Conservation (phyloP, 2,329 filamentous ascomycete genomes). For the Pestalotiopsis fici region DNA sequence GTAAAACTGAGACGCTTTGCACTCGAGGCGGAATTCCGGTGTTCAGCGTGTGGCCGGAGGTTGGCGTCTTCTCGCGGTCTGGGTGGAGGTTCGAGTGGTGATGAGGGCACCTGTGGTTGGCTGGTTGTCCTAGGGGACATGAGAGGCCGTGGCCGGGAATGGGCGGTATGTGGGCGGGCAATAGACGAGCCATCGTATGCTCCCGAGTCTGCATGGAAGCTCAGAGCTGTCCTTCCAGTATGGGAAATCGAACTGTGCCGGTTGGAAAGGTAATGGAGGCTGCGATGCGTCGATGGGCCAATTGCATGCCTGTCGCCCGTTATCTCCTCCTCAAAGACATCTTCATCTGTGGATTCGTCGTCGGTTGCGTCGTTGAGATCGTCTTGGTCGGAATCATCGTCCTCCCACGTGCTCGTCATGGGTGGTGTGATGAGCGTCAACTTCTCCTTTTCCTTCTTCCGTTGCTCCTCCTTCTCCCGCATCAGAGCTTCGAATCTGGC, state of each 20-base stretch:
- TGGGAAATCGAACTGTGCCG: constrained; percentile 39
- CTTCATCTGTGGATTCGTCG: constrained; percentile 42
- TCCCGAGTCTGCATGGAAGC: constrained; percentile 22
- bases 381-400: constrained; percentile 42
- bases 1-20: constrained; percentile 61
- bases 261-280: constrained; percentile 51
- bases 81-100: constrained; percentile 21
- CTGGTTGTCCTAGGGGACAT: constrained; percentile 46
- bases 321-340: constrained; percentile 31
- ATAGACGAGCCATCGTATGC: constrained; percentile 32
- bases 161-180: constrained; percentile 54
- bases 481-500: constrained; percentile 68
- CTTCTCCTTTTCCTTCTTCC: constrained; percentile 39
- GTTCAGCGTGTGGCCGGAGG: constrained; percentile 37
- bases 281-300: constrained; percentile 47
- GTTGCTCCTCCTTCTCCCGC: constrained; percentile 58
- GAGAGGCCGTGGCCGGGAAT: constrained; percentile 48
- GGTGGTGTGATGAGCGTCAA: constrained; percentile 31
- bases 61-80: constrained; percentile 34
- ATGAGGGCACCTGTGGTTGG: constrained; percentile 44
- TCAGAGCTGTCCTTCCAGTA: constrained; percentile 30
- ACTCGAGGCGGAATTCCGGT: constrained; percentile 54
- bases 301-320: constrained; percentile 36
- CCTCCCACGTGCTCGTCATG: constrained; percentile 52
- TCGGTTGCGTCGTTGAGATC: constrained; percentile 38